Evolutionary conservation across 2,329 filamentous ascomycete genomes (phyloP).

Genomic region (Ophiosphaerella korrae): DNA sequence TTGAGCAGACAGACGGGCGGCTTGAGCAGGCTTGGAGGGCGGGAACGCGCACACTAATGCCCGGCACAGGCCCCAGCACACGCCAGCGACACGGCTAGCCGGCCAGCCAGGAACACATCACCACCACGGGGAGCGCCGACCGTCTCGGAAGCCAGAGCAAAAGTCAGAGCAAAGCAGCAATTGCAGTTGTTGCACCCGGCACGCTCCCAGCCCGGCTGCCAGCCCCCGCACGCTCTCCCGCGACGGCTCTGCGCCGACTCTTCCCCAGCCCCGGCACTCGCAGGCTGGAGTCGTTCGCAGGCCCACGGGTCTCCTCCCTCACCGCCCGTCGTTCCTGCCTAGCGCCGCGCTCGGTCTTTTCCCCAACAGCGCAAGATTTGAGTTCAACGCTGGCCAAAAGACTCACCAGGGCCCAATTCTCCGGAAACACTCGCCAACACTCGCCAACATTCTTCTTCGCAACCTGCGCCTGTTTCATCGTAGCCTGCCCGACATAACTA

Average conservation of each 20-base stretch:
- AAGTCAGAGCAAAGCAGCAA: too few relatives aligned
- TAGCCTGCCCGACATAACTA: constrained; percentile 30
- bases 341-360: constrained; percentile 19
- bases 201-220: too few relatives aligned
- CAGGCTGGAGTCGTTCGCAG: background rate
- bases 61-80: too few relatives aligned
- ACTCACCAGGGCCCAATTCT: constrained; percentile 31
- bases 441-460: constrained; percentile 24
- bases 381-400: constrained; percentile 37
- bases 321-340: constrained; percentile 29
- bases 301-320: constrained; percentile 39
- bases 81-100: too few relatives aligned
- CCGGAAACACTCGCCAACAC: constrained; percentile 31
- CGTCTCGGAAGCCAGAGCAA: too few relatives aligned
- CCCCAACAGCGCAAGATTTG: constrained; percentile 32
- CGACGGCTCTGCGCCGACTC: too few relatives aligned
- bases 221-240: too few relatives aligned
- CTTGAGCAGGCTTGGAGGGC: background rate
- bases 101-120: too few relatives aligned
- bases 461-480: constrained; percentile 34
- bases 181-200: too few relatives aligned
- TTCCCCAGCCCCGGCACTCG: constrained; percentile 1
- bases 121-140: too few relatives aligned
- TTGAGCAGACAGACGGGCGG: constrained; percentile 33
- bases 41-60: background rate